Percentiles rank a stretch among this genome's conserved stretches.
Conservation (phyloP, 2,329 filamentous ascomycete species). For the Aspergillus quadrilineatus region DNA sequence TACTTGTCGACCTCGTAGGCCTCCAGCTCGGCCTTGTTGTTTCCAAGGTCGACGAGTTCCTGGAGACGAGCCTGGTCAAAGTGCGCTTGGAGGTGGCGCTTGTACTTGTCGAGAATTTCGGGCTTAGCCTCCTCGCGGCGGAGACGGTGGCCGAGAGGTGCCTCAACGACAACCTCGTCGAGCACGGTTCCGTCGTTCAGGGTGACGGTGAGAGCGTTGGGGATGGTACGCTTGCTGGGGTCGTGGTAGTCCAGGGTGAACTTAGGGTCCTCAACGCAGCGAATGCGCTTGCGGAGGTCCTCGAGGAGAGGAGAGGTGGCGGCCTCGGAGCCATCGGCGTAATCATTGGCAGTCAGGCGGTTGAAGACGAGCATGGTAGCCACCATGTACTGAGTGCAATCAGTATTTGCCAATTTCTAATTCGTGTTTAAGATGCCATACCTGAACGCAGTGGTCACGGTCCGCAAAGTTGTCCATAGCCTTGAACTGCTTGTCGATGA, state of each 20-base stretch:
- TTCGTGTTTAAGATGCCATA: slow-evolving; percentile 25
- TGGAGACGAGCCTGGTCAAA: slow-evolving; percentile 74
- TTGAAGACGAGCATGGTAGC: slow-evolving; percentile 94
- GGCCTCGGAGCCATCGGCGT: slow-evolving; percentile 87
- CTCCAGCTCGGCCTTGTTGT: slow-evolving; percentile 73
- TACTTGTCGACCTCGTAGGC: slow-evolving; percentile 85
- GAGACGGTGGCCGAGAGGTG: slow-evolving; percentile 87
- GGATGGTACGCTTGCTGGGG: slow-evolving; percentile 88
- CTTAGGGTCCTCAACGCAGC: slow-evolving; percentile 91
- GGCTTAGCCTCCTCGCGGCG: slow-evolving; percentile 96
- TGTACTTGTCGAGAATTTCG: slow-evolving; percentile 92
- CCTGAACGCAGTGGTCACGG: slow-evolving; percentile 97
- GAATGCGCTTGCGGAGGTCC: slow-evolving; percentile 87
- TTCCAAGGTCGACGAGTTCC: slow-evolving; percentile 76
- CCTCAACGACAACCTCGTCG: slow-evolving; percentile 88
- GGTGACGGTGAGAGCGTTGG: slow-evolving; percentile 92
- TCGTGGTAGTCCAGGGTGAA: slow-evolving; percentile 97
- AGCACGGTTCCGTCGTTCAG: slow-evolving; percentile 91
- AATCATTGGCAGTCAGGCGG: slow-evolving; percentile 89
- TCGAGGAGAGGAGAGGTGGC: slow-evolving; percentile 88
- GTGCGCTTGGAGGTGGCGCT: slow-evolving; percentile 84
- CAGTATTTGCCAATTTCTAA: slow-evolving; percentile 16
- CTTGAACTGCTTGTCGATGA: slow-evolving; percentile 99
- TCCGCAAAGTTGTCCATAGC: slow-evolving; percentile 99
- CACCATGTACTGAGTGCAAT: slow-evolving; percentile 74